Evolutionary conservation across 2,329 filamentous ascomycete species (phyloP).

Genomic region (Aureobasidium lini): DNA sequence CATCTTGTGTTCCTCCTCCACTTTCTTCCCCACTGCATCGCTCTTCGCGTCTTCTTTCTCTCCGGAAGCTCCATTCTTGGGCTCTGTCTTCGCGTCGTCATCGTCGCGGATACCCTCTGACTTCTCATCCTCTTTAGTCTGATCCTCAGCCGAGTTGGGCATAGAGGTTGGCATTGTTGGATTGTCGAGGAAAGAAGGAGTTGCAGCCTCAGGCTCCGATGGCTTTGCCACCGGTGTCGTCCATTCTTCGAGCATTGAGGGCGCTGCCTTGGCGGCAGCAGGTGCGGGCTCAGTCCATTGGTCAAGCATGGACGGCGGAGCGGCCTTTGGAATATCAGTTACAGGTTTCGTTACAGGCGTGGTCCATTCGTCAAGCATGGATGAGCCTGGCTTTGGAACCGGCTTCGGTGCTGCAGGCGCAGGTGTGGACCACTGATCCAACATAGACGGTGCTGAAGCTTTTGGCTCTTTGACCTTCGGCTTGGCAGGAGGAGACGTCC

Average conservation of each 20-base stretch:
- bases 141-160: background rate
- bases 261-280: background rate
- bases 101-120: background rate
- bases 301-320: constrained; percentile 8
- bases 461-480: background rate
- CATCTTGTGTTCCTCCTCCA: constrained; percentile 15
- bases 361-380: background rate
- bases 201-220: background rate
- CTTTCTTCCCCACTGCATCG: constrained; percentile 34
- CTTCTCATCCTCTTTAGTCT: background rate
- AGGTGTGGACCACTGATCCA: constrained; percentile 19
- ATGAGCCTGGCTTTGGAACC: background rate
- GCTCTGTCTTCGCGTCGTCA: background rate
- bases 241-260: constrained; percentile 1
- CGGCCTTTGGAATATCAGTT: background rate
- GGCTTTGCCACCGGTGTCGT: background rate
- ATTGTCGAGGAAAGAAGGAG: background rate
- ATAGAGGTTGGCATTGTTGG: constrained; percentile 8
- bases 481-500: background rate
- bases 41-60: constrained; percentile 23
- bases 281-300: background rate
- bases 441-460: constrained; percentile 15
- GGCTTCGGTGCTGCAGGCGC: background rate
- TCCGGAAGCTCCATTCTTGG: constrained; percentile 16
- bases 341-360: background rate